These are phyloP conservation scores for Eucalyptus victrix DNA, from an alignment of 345 rosid species.

Conservation along the genomic window DNA sequence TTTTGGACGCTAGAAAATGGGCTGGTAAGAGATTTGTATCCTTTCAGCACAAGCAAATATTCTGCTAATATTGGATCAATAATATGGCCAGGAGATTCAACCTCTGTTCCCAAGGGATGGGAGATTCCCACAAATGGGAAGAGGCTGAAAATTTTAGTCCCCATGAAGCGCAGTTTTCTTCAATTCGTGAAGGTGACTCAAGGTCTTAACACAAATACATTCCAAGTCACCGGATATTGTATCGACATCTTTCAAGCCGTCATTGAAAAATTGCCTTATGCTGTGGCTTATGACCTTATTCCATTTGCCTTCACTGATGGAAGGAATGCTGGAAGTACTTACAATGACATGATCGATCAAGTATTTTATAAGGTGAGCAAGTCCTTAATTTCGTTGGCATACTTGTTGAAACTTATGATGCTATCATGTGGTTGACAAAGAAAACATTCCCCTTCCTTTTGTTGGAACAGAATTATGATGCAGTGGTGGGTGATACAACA, in stretches of 20 bases:
- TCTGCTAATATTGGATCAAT: neutral
- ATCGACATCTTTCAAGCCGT: neutral
- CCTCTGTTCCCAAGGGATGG: neutral
- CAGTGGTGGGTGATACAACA: no score
- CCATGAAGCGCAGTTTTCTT: accelerated
- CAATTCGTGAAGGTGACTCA: accelerated
- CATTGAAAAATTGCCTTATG: neutral
- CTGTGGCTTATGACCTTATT: neutral
- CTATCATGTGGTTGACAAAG: no score
- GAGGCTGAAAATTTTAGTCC: neutral
- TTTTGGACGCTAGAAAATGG: neutral
- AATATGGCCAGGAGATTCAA: neutral
- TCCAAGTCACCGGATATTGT: neutral
- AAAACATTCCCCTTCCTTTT: neutral
- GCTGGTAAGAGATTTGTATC: neutral
- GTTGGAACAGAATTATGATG: neutral
- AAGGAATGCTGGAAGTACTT: neutral
- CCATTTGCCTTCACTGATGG: accelerated
- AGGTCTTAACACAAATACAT: neutral
- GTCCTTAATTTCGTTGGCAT: neutral
- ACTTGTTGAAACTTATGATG: neutral
- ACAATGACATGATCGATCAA: neutral
- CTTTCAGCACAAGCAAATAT: neutral
- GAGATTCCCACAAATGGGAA: neutral
- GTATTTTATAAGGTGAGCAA: neutral